A percentile compares a stretch with the other conserved stretches of the same genome.
phyloP scores from a whole-genome alignment of 2,329 filamentous ascomycete genomes.

The Colletotrichum eleusines region DNA sequence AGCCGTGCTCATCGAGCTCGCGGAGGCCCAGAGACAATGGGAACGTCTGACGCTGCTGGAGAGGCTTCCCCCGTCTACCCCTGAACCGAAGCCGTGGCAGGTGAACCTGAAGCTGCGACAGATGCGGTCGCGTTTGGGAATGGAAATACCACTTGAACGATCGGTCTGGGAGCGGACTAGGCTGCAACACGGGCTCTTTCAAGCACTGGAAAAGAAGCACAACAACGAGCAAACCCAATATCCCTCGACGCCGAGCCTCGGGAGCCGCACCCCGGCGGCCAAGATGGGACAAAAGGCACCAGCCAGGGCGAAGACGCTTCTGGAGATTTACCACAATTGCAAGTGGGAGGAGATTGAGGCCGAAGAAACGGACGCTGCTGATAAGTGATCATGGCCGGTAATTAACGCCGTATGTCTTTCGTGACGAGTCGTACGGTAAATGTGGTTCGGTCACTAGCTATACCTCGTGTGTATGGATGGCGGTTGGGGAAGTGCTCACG shows the following conservation, averaged over 20 bases:
- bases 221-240: background rate
- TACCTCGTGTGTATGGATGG: background rate
- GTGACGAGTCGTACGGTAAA: background rate
- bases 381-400: background rate
- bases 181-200: background rate
- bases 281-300: background rate
- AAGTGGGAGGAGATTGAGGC: background rate
- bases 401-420: background rate
- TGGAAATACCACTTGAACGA: too few species aligned
- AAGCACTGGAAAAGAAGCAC: background rate
- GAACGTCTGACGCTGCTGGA: background rate
- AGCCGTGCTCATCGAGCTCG: too few species aligned
- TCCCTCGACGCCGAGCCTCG: background rate
- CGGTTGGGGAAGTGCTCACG: background rate
- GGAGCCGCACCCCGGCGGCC: too few species aligned
- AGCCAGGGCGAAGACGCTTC: background rate
- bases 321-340: background rate
- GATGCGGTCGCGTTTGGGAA: too few species aligned
- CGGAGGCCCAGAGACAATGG: too few species aligned
- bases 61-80: background rate
- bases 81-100: background rate
- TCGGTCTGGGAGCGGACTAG: fast-evolving
- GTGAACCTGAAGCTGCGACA: background rate
- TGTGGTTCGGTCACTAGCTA: background rate
- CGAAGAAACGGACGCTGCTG: too few species aligned